Evolutionary conservation across 164 flowering plant species (phyloP), one percentile per base, ranked within the genome.

Genomic region (Amborella trichopoda): DNA sequence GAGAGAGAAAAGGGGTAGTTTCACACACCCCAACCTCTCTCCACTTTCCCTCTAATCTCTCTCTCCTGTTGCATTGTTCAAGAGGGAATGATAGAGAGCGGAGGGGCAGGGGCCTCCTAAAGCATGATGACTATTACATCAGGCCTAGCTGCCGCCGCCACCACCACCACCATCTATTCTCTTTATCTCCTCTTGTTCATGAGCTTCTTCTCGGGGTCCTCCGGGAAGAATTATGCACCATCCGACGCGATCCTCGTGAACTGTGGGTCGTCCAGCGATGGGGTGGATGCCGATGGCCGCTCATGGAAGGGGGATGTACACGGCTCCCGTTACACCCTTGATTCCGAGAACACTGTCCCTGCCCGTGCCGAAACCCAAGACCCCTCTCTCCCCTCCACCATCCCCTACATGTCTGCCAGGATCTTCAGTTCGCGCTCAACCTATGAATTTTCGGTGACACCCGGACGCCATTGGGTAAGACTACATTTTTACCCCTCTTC

Each of bases 351-450:
- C 37, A 66, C 95, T 6, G 12, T 49, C 18, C 38, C 74, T 1
- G 48, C 69, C 16, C 1, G 13, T 0, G 93, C 98, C 21, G 51
- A 69, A 13, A 54, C 53, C 14, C 96, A 81, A 24, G 76, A 60
- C 44, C 77, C 95, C 3, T 68, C 90, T 0, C 83, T 81, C 9
- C 66, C 78, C 1, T 8, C 21, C 0, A 28, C 44, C 2, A 69
- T 84, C 27, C 98, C 98, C 18, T 91, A 44, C 68, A 75, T 81
- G 93, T 73, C 83, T 4, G 93, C 95, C 23, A 60, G 96, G 9
- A 44, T 91, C 27, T 84, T 73, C 56, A 49, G 18, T 1, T 70
- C 93, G 5, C 42, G 61, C 5, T 87, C 69, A 62, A 81, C 95
- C 27, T 91, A 91, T 28, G 61, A 58, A 13, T 61, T 91, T 44